These are phyloP conservation scores for Tricholoma flavovirens DNA, from an alignment of 768 basidiomycete species.

Conservation along the genomic window DNA sequence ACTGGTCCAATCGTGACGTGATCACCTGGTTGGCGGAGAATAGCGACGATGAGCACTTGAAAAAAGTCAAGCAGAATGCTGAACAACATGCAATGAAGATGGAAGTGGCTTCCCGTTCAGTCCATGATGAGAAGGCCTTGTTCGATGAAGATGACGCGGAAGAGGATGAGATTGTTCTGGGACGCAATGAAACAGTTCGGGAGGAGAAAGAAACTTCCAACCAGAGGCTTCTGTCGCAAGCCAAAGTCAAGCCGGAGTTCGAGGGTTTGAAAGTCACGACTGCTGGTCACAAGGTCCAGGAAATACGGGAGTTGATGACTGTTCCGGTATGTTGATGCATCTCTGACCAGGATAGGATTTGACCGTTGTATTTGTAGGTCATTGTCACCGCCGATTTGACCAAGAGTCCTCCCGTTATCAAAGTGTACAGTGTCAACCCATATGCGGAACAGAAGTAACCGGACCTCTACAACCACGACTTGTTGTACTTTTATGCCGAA, in stretches of 20 bases:
- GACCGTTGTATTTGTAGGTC: constrained; percentile 45
- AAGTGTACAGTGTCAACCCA: constrained; percentile 94
- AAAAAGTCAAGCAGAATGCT: constrained; percentile 89
- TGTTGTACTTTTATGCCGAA: constrained; percentile 27
- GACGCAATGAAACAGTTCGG: constrained; percentile 19
- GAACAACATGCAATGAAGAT: constrained; percentile 89
- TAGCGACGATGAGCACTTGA: constrained; percentile 92
- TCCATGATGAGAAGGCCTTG: constrained; percentile 81
- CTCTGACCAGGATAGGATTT: neutral
- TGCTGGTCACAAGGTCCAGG: constrained; percentile 91
- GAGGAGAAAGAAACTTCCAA: constrained; percentile 56
- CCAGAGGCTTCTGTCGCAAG: constrained; percentile 73
- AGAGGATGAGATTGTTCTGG: constrained; percentile 66
- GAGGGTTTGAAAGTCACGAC: constrained; percentile 72
- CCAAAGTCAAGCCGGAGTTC: constrained; percentile 72
- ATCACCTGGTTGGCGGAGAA: constrained; percentile 94
- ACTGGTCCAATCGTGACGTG: constrained; percentile 94
- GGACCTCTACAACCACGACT: constrained; percentile 14
- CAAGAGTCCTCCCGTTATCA: constrained; percentile 95
- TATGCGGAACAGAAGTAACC: constrained; percentile 61
- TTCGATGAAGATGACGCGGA: constrained; percentile 85
- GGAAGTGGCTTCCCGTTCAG: constrained; percentile 82
- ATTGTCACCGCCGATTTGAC: constrained; percentile 93
- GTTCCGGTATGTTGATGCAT: constrained; percentile 64
- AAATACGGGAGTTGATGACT: constrained; percentile 88